Evolutionary conservation across 2,329 filamentous ascomycete species (phyloP).

Genomic region (Hypoxylon sp.): DNA sequence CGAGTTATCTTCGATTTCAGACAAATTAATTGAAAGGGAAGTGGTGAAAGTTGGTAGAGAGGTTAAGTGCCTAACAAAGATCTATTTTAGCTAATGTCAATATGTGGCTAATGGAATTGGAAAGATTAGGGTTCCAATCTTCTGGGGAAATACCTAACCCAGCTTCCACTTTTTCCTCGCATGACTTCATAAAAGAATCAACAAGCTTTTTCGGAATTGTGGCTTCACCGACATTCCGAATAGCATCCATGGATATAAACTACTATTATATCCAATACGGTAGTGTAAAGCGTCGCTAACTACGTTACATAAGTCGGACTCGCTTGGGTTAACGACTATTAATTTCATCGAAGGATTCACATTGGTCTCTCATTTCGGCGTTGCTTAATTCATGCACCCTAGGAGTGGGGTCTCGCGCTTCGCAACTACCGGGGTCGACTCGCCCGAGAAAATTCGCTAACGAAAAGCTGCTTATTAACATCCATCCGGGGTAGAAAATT

Average conservation of each 20-base stretch:
- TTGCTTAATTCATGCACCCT: conserved; percentile 14
- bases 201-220: not conserved
- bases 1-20: not conserved
- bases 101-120: not conserved
- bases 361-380: conserved; percentile 33
- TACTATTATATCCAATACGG: not conserved
- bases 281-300: not conserved
- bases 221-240: not conserved
- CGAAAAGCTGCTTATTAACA: not conserved
- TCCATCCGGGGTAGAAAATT: not conserved
- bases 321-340: not conserved
- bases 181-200: not conserved
- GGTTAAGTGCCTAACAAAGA: not conserved
- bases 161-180: not conserved
- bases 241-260: conserved; percentile 1
- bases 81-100: not conserved
- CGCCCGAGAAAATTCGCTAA: conserved; percentile 5
- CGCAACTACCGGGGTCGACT: conserved; percentile 11
- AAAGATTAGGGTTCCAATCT: not conserved
- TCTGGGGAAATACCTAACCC: not conserved
- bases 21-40: not conserved
- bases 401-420: conserved; percentile 17
- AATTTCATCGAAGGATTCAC: conserved; percentile 20
- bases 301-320: not conserved
- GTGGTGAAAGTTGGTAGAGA: too few relatives aligned